Evolutionary conservation across 2,329 filamentous ascomycete species (phyloP).

Genomic region (Monilinia fructicola): DNA sequence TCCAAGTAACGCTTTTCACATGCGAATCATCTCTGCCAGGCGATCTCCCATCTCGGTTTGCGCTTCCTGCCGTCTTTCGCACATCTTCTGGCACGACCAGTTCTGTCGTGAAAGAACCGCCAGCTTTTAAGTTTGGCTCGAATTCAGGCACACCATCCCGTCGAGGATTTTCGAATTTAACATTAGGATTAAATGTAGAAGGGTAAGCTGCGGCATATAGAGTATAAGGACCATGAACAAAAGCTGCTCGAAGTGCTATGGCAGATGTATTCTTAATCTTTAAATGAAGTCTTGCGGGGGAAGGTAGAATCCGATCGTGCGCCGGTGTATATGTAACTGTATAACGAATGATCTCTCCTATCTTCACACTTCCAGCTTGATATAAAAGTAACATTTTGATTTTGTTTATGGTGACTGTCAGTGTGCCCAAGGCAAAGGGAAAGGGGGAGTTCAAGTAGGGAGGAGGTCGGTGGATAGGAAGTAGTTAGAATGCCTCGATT

Average conservation of each 20-base stretch:
- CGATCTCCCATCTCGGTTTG: constrained; percentile 45
- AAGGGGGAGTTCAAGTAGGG: too few relatives aligned
- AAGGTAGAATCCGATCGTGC: constrained; percentile 84
- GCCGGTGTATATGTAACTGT: constrained; percentile 91
- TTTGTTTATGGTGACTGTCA: background rate
- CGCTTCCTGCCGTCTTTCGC: constrained; percentile 59
- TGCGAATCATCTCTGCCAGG: constrained; percentile 45
- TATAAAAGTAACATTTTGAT: constrained; percentile 85
- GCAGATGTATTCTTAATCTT: constrained; percentile 90
- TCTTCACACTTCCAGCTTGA: constrained; percentile 86
- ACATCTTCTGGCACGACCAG: constrained; percentile 79
- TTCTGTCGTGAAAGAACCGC: constrained; percentile 78
- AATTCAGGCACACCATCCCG: constrained; percentile 82
- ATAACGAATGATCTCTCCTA: constrained; percentile 90
- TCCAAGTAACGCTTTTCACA: constrained; percentile 70
- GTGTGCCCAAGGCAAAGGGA: background rate
- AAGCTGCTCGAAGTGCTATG: constrained; percentile 88
- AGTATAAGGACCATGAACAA: constrained; percentile 93
- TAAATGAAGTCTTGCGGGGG: constrained; percentile 76
- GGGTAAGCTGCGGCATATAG: constrained; percentile 86
- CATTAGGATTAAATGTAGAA: constrained; percentile 77
- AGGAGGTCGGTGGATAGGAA: too few relatives aligned
- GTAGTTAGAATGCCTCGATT: background rate
- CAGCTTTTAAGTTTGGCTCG: constrained; percentile 94
- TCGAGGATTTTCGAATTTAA: constrained; percentile 67